Evolutionary conservation across 129 eudicot species (phyloP), one percentile per base, ranked within the genome.

Genomic region (Tagetes patula): DNA sequence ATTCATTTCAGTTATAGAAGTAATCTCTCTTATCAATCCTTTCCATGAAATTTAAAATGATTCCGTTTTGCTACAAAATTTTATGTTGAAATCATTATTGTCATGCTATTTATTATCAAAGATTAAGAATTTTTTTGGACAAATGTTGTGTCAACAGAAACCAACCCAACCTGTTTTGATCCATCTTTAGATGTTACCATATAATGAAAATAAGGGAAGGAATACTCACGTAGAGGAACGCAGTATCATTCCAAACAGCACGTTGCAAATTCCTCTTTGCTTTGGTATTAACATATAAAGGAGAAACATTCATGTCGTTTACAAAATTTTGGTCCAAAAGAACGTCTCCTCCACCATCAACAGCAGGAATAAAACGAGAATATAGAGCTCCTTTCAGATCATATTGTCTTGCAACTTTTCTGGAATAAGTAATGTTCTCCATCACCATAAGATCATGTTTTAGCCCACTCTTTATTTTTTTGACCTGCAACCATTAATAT

Each of bases 341-440:
- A 82, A 89, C 98, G 65, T 93, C 96, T 49, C 87, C 98, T 31
- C 88, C 34, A 8, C 91, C 87, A 78, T 83, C 89, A 59, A 81
- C 89, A 71, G 92, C 81, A 34, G 86, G 49, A 71, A 58, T 89
- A 72, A 82, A 83, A 47, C 96, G 90, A 43, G 95, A 82, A 60
- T 87, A 89, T 74, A 93, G 52, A 67, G 98, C 96, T 9, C 98
- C 98, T 79, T 93, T 93, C 30, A 93, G 89, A 84, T 89, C 98
- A 59, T 93, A 93, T 39, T 90, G 96, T 49, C 89, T 74, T 30
- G 70, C 55, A 20, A 88, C 67, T 54, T 78, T 86, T 65, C 98
- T 79, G 50, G 89, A 82, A 78, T 87, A 94, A 11, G 87, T 90
- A 56, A 94, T 87, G 80, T 94, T 94, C 83, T 94, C 98, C 97